These are phyloP conservation scores for Theobroma cacao DNA, from an alignment of 345 rosid genomes.

Conservation along the genomic window DNA sequence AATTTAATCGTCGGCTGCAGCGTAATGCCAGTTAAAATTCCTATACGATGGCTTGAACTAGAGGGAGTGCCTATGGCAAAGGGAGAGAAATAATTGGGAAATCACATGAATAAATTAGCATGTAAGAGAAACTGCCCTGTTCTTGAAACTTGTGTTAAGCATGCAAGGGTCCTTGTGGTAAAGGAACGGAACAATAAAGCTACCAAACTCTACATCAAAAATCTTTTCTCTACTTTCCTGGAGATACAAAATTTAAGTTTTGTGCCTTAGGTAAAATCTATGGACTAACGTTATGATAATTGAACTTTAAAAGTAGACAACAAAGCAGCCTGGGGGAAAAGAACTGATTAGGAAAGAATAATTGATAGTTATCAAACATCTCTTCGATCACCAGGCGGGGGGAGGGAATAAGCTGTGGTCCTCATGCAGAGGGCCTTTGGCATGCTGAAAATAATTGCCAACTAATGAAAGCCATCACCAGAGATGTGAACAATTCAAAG, in stretches of 20 bases:
- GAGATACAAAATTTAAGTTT: not conserved
- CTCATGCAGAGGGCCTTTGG: slow-evolving; percentile 77
- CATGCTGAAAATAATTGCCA: slow-evolving; percentile 89
- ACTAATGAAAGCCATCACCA: slow-evolving; percentile 81
- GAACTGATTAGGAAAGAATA: not conserved
- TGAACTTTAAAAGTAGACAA: not conserved
- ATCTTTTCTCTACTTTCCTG: not conserved
- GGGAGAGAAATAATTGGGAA: too few species aligned
- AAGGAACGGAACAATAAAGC: not conserved
- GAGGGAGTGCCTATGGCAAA: too few species aligned
- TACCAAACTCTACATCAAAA: not conserved
- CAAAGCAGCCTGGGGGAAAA: not conserved
- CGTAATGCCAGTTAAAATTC: too few species aligned
- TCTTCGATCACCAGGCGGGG: not conserved
- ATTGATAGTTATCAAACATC: not conserved
- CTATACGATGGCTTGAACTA: too few species aligned
- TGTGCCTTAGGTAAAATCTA: not conserved
- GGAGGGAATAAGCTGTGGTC: not conserved
- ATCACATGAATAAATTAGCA: too few species aligned
- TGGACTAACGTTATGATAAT: not conserved
- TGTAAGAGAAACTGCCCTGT: too few species aligned
- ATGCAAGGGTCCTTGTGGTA: not conserved
- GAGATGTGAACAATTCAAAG: slow-evolving; percentile 78
- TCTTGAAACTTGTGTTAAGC: too few species aligned
- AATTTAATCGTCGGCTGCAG: too few species aligned